Evolutionary conservation across 23 red algal genomes (phyloP).

Genomic region (Gracilaria gracilis): DNA sequence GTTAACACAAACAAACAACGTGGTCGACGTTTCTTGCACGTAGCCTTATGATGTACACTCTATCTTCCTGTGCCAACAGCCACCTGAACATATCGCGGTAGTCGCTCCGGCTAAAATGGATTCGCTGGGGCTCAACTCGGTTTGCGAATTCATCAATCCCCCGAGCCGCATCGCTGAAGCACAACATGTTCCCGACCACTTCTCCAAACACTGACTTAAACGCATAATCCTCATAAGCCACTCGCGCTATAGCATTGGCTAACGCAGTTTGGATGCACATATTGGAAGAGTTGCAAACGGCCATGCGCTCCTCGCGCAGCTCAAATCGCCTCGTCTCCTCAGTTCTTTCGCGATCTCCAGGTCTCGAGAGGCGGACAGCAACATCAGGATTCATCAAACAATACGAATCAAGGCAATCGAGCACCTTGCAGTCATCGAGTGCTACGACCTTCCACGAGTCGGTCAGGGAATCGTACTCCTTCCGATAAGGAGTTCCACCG

Average conservation of each 20-base stretch:
- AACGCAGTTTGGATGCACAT: background rate
- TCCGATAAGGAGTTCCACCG: background rate
- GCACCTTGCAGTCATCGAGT: background rate
- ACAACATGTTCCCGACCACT: background rate
- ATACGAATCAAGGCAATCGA: background rate
- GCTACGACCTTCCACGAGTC: background rate
- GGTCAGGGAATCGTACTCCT: background rate
- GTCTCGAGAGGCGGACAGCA: background rate
- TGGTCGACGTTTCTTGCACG: background rate
- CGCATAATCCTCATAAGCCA: background rate
- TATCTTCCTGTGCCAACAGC: background rate
- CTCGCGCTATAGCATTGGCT: background rate
- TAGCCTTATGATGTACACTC: background rate
- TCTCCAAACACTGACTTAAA: background rate
- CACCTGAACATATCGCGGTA: background rate
- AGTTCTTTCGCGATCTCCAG: background rate
- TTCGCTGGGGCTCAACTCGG: background rate
- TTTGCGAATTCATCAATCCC: background rate
- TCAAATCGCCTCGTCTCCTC: background rate
- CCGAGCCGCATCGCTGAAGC: background rate
- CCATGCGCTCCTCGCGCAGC: background rate
- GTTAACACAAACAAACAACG: background rate
- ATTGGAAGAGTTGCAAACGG: background rate
- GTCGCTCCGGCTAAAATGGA: background rate
- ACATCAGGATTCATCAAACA: background rate